Evolutionary conservation across 2,329 filamentous ascomycete genomes (phyloP).

Genomic region (Claviceps africana): DNA sequence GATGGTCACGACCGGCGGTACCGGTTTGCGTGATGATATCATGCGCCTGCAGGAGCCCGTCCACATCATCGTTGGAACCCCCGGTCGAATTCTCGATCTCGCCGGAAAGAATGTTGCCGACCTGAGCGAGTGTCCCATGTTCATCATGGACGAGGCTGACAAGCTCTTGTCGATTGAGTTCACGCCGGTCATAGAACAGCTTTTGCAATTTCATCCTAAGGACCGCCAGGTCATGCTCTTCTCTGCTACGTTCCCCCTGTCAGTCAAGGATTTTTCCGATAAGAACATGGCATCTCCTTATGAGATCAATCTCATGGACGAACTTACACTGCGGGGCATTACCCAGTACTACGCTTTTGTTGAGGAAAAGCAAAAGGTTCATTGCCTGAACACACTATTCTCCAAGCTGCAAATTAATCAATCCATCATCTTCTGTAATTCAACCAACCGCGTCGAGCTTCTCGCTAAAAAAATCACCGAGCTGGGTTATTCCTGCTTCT

Average conservation of each 20-base stretch:
- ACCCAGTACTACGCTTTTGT: conserved; percentile 99
- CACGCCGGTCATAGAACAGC: conserved; percentile 91
- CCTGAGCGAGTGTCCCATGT: conserved; percentile 88
- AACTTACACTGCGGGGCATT: conserved; percentile 92
- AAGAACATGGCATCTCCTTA: conserved; percentile 95
- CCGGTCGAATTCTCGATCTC: conserved; percentile 88
- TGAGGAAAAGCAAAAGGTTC: conserved; percentile 98
- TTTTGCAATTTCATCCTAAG: conserved; percentile 88
- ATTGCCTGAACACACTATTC: conserved; percentile 97
- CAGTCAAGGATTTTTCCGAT: conserved; percentile 95
- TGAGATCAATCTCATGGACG: conserved; percentile 99
- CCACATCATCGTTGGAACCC: conserved; percentile 95
- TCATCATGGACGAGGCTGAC: conserved; percentile 99
- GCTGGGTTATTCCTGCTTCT: conserved; percentile 97
- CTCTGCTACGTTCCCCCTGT: conserved; percentile 91
- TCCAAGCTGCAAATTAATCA: conserved; percentile 99
- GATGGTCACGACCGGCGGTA: conserved; percentile 98
- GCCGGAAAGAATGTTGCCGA: conserved; percentile 95
- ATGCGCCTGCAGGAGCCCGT: conserved; percentile 86
- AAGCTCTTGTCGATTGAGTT: conserved; percentile 95
- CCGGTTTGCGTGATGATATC: conserved; percentile 89
- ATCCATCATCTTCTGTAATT: conserved; percentile 99
- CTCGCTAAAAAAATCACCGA: conserved; percentile 99
- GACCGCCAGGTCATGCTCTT: conserved; percentile 99
- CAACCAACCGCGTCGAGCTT: conserved; percentile 92